These are phyloP conservation scores for Cercospora sojina DNA, from an alignment of 2,329 filamentous ascomycete genomes.

Conservation along the genomic window DNA sequence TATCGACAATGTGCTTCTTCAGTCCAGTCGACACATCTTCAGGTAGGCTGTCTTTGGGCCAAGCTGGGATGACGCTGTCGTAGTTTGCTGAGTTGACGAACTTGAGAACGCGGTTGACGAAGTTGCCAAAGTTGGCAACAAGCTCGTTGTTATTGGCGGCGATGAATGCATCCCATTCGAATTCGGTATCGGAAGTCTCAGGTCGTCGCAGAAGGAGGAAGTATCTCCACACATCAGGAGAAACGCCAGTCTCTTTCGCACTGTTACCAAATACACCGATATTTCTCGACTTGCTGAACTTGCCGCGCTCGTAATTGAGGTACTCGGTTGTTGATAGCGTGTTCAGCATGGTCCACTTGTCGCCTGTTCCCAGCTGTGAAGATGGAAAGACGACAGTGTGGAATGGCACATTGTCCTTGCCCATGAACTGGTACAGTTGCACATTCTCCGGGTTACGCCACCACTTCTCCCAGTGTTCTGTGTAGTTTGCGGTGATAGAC, in stretches of 20 bases:
- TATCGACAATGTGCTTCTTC: conserved; percentile 54
- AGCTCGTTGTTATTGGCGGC: conserved; percentile 85
- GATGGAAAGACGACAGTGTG: conserved; percentile 91
- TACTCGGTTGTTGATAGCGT: conserved; percentile 88
- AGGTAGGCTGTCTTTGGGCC: conserved; percentile 48
- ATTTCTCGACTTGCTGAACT: conserved; percentile 88
- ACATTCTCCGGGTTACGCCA: conserved; percentile 90
- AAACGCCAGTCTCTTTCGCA: conserved; percentile 79
- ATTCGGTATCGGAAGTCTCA: conserved; percentile 82
- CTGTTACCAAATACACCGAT: conserved; percentile 91
- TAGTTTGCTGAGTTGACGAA: conserved; percentile 70
- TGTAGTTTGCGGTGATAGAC: conserved; percentile 92
- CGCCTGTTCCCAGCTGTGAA: conserved; percentile 77
- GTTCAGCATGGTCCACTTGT: conserved; percentile 87
- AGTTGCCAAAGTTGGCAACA: conserved; percentile 68
- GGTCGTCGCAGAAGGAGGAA: conserved; percentile 84
- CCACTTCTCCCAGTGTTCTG: conserved; percentile 87
- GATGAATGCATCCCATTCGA: conserved; percentile 84
- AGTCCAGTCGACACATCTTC: conserved; percentile 34
- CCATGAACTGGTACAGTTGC: conserved; percentile 90
- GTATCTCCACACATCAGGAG: conserved; percentile 88
- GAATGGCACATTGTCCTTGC: conserved; percentile 86
- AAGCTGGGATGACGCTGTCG: conserved; percentile 62
- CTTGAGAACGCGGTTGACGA: conserved; percentile 61
- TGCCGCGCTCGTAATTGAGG: conserved; percentile 82